Conservation (phyloP, 2,329 filamentous ascomycete species). For the Fusarium goolgardi region DNA sequence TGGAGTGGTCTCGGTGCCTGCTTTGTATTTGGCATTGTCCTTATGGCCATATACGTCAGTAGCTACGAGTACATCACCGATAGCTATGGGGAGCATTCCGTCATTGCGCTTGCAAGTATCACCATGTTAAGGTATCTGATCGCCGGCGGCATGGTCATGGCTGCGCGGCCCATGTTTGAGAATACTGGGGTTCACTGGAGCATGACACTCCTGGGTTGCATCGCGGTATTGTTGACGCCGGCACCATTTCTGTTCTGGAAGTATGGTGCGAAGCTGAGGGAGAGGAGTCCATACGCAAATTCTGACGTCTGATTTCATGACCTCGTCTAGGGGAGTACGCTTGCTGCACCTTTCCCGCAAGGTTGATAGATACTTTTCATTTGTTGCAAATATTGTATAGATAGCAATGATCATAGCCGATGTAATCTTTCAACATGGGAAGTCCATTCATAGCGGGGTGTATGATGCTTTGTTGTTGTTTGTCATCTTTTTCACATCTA, state of each 20-base stretch:
- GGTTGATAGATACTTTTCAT: no score
- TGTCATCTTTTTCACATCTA: not conserved
- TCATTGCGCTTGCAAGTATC: conserved; percentile 50
- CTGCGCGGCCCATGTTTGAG: conserved; percentile 54
- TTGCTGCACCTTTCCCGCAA: no score
- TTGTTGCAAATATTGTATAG: no score
- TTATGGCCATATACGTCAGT: conserved; percentile 62
- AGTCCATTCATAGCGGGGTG: not conserved
- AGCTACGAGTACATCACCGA: conserved; percentile 70
- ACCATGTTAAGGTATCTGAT: conserved; percentile 50
- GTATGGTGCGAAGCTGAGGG: conserved; percentile 40
- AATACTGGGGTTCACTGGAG: conserved; percentile 56
- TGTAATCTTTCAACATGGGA: no score
- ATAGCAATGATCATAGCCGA: no score
- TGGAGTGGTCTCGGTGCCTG: conserved; percentile 64
- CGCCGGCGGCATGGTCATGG: conserved; percentile 55
- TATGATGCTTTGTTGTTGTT: not conserved
- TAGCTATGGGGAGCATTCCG: conserved; percentile 64
- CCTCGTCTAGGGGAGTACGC: not conserved
- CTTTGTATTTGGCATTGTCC: conserved; percentile 64
- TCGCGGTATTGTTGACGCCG: conserved; percentile 49
- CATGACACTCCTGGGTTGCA: conserved; percentile 54
- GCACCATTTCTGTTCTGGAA: conserved; percentile 53
- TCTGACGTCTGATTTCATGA: not conserved
- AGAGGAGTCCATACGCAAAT: conserved; percentile 12